Evolutionary conservation across 495 filamentous ascomycete genomes (phyloP).

Genomic region (Aspergillus heteromorphus): DNA sequence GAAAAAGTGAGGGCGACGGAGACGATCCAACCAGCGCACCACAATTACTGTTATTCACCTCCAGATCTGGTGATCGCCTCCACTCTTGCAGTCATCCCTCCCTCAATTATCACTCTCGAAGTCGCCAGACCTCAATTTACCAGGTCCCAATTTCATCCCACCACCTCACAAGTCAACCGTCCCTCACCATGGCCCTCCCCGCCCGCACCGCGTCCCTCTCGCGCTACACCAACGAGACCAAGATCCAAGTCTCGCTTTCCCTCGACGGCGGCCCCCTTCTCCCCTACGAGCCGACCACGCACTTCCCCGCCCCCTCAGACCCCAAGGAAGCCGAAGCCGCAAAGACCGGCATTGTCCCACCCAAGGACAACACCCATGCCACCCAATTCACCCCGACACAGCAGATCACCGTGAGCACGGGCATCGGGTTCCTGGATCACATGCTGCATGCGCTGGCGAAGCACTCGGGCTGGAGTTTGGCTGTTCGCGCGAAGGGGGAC

Average conservation of each 20-base stretch:
- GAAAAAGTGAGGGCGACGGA: no score
- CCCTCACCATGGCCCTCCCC: conserved; percentile 19
- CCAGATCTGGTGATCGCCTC: no score
- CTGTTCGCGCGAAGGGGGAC: conserved; percentile 77
- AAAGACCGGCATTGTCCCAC: conserved; percentile 77
- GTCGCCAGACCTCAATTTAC: no score
- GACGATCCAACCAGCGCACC: no score
- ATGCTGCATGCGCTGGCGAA: conserved; percentile 97
- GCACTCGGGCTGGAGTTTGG: conserved; percentile 88
- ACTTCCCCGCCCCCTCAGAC: conserved; percentile 36
- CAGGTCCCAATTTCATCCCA: no score
- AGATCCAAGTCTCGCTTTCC: conserved; percentile 85
- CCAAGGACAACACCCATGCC: conserved; percentile 74
- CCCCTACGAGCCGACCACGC: conserved; percentile 48
- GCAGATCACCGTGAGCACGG: conserved; percentile 80
- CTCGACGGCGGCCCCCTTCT: conserved; percentile 80
- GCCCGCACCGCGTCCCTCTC: conserved; percentile 68
- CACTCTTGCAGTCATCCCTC: no score
- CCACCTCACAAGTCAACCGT: no score
- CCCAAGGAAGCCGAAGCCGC: conserved; percentile 37
- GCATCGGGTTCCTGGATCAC: conserved; percentile 98
- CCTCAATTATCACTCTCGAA: no score
- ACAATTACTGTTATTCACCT: no score
- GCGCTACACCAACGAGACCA: conserved; percentile 94
- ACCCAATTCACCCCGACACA: conserved; percentile 75